Conservation (phyloP, 2,329 filamentous ascomycete genomes). For the Paecilomyces variotii region DNA sequence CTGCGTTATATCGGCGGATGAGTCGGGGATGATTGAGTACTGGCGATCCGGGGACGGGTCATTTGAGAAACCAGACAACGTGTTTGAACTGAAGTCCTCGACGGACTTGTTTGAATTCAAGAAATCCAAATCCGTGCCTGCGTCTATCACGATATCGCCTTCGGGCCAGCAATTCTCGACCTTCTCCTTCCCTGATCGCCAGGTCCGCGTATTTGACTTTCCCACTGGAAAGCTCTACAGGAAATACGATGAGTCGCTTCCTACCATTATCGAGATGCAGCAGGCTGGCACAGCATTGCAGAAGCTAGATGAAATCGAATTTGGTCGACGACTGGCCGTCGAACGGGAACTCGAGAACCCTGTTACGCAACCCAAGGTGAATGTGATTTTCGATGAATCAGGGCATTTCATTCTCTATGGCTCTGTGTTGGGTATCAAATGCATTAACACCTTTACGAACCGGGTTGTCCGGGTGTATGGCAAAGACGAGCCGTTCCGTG, state of each 20-base stretch:
- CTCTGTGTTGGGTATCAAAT: slow-evolving; percentile 84
- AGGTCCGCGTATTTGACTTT: slow-evolving; percentile 91
- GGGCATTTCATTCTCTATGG: slow-evolving; percentile 93
- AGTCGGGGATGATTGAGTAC: slow-evolving; percentile 92
- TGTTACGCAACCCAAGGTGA: slow-evolving; percentile 60
- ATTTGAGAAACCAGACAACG: slow-evolving; percentile 84
- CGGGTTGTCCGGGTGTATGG: slow-evolving; percentile 84
- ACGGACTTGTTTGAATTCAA: slow-evolving; percentile 97
- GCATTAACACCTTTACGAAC: slow-evolving; percentile 93
- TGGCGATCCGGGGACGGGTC: slow-evolving; percentile 67
- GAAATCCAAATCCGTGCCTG: slow-evolving; percentile 79
- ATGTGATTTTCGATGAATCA: slow-evolving; percentile 92
- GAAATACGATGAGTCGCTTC: slow-evolving; percentile 89
- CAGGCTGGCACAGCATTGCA: slow-evolving; percentile 78
- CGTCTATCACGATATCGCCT: slow-evolving; percentile 76
- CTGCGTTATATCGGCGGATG: slow-evolving; percentile 84
- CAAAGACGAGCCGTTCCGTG: slow-evolving; percentile 78
- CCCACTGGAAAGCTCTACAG: slow-evolving; percentile 77
- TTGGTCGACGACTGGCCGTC: slow-evolving; percentile 75
- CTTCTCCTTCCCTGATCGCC: slow-evolving; percentile 86
- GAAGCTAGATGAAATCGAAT: slow-evolving; percentile 83
- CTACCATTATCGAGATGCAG: slow-evolving; percentile 88
- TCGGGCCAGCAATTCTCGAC: slow-evolving; percentile 79
- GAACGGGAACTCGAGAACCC: slow-evolving; percentile 78
- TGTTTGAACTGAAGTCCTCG: slow-evolving; percentile 88